Evolutionary conservation across 768 basidiomycete species (phyloP).

Genomic region (Candolleomyces aberdarensis): DNA sequence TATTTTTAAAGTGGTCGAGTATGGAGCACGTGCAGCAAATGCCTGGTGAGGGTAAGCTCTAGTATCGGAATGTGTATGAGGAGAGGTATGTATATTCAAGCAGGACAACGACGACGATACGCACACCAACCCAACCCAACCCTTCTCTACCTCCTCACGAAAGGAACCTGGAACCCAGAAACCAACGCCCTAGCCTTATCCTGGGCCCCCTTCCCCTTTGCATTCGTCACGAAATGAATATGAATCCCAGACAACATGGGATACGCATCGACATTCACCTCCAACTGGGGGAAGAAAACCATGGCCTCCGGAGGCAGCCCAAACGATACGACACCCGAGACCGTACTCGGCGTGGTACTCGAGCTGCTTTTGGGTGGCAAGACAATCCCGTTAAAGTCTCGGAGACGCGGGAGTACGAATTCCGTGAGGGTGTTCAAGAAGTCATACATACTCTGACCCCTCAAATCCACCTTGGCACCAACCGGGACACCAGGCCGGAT

Average conservation of each 20-base stretch:
- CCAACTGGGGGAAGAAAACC: slow-evolving; percentile 92
- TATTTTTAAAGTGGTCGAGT: too few relatives aligned
- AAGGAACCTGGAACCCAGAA: slow-evolving; percentile 92
- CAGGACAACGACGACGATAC: too few relatives aligned
- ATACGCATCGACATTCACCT: slow-evolving; percentile 90
- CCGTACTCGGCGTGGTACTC: slow-evolving; percentile 68
- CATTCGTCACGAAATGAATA: slow-evolving; percentile 90
- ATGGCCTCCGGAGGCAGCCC: slow-evolving; percentile 84
- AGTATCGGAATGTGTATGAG: too few relatives aligned
- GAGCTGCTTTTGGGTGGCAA: slow-evolving; percentile 75
- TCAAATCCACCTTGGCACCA: slow-evolving; percentile 87
- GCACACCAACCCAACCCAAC: background rate
- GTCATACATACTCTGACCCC: slow-evolving; percentile 92
- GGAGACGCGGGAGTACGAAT: slow-evolving; percentile 91
- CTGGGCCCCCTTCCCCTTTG: slow-evolving; percentile 84
- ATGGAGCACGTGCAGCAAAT: too few relatives aligned
- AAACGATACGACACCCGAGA: slow-evolving; percentile 86
- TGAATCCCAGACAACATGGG: slow-evolving; percentile 88
- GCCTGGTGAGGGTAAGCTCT: too few relatives aligned
- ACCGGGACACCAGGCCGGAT: slow-evolving; percentile 78
- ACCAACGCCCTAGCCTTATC: slow-evolving; percentile 82
- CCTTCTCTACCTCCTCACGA: slow-evolving; percentile 43
- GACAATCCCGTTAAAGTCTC: slow-evolving; percentile 84
- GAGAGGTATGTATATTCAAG: too few relatives aligned
- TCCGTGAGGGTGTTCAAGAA: slow-evolving; percentile 86